phyloP scores from a whole-genome alignment of 352 stramenopile genomes.

The Globisporangium perplexum region DNA sequence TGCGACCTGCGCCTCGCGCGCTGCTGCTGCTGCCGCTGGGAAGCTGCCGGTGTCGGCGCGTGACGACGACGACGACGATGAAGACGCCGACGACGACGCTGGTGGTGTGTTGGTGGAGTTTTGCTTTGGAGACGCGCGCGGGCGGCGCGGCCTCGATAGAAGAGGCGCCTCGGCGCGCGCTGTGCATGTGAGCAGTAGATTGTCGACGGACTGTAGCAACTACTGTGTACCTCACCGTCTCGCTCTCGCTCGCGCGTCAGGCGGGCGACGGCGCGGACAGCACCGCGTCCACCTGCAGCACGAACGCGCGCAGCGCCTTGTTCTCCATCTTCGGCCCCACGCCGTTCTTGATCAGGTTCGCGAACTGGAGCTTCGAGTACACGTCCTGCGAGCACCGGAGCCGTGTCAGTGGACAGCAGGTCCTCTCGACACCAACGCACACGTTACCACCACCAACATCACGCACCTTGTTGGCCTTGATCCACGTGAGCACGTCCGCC shows the following conservation, averaged over 20 bases:
- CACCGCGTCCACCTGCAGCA: conserved; percentile 55
- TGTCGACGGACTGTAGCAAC: not conserved
- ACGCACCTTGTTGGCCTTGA: conserved; percentile 63
- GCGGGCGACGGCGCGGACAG: conserved; percentile 13
- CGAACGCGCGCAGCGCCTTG: conserved; percentile 49
- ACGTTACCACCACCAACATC: not conserved
- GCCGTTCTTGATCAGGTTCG: conserved; percentile 63
- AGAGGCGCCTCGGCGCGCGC: conserved; percentile 3
- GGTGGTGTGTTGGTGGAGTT: conserved; percentile 1
- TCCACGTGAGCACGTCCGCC: conserved; percentile 79
- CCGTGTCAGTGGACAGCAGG: not conserved
- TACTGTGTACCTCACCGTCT: not conserved
- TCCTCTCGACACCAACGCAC: not conserved
- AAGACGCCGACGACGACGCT: too few relatives aligned
- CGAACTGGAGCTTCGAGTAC: conserved; percentile 58
- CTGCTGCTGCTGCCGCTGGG: not conserved
- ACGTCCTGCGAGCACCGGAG: conserved; percentile 20
- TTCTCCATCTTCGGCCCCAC: conserved; percentile 49
- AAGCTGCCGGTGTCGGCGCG: not conserved
- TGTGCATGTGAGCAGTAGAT: conserved; percentile 1
- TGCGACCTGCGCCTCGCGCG: too few relatives aligned
- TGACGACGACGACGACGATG: not conserved
- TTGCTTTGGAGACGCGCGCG: conserved; percentile 1
- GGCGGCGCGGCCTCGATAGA: conserved; percentile 9
- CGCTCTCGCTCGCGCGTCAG: not conserved